Base-by-base conservation (phyloP, 2,329 filamentous ascomycete genomes). In the Colletotrichum orchidophilum region DNA sequence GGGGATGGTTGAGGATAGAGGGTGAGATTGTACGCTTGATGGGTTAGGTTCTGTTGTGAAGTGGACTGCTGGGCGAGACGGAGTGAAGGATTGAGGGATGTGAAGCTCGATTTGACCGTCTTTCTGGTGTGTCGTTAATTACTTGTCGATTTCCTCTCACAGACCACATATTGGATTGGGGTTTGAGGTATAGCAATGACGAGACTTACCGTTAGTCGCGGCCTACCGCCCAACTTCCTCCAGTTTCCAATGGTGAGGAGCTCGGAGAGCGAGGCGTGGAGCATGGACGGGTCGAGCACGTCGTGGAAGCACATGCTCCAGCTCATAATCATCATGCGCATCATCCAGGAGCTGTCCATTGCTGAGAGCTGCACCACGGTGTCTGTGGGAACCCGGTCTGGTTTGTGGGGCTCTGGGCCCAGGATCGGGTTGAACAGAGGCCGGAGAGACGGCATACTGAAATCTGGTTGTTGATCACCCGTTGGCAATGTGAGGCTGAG, bases 151-250 rank as follows among this genome's bases (percentile, higher is more conserved):
- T 29, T 3, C 31, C 5, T 31, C 18, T 21, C 2, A 3, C 5
- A 64, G 39, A n/a, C 18, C 12, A 2, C 18, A 35, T 1, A 21
- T 31, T 39, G 11, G 4, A 15, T 18, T 21, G 39, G 11, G 53
- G 8, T 39, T n/a, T 35, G 21, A 2, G 12, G 6, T 6, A 8
- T 21, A 33, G 12, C 7, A 9, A 18, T 6, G 12, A 27, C n/a
- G 2, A 27, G 21, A 58, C 55, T 1, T 77, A 83, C 82, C 63
- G 81, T 82, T 18, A 77, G 26, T 15, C 84, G 76, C 11, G 87
- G 71, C 3, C 85, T 79, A 3, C 83, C 86, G 1, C 84, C 84
- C 1, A 87, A 73, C 70, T 84, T 85, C 21, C 78, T 78, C 86
- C 85, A 87, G 39, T 83, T 81, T 0, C 81, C 82, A 5, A 79